Percentiles rank a stretch among this genome's conserved stretches.
phyloP scores from a whole-genome alignment of 2,329 filamentous ascomycete genomes.

The Aspergillus niger region DNA sequence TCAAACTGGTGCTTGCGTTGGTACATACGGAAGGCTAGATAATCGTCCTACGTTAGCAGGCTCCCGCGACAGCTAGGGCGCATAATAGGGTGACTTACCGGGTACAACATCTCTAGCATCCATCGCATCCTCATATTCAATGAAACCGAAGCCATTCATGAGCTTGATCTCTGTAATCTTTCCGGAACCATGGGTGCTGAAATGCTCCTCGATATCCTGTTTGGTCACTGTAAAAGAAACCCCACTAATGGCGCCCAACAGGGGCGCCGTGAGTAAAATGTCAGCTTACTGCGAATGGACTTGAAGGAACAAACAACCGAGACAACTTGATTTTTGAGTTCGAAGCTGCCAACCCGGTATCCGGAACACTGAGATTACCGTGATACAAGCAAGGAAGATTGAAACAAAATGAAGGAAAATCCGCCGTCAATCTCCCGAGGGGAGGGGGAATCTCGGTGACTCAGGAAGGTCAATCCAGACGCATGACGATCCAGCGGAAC shows the following conservation, averaged over 20 bases:
- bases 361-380: not conserved
- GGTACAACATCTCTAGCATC: slow-evolving; percentile 98
- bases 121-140: slow-evolving; percentile 98
- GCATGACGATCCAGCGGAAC: slow-evolving; percentile 19
- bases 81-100: slow-evolving; percentile 62
- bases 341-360: slow-evolving; percentile 22
- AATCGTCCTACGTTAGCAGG: slow-evolving; percentile 22
- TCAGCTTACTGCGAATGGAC: slow-evolving; percentile 32
- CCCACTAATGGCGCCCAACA: slow-evolving; percentile 26
- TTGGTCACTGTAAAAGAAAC: slow-evolving; percentile 75
- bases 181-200: slow-evolving; percentile 91
- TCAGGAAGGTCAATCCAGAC: slow-evolving; percentile 15
- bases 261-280: slow-evolving; percentile 31
- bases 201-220: slow-evolving; percentile 93
- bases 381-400: not conserved
- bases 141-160: slow-evolving; percentile 99
- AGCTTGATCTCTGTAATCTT: slow-evolving; percentile 99
- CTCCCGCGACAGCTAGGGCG: slow-evolving; percentile 10
- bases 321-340: slow-evolving; percentile 16
- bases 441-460: slow-evolving; percentile 8
- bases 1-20: slow-evolving; percentile 61
- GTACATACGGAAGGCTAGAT: slow-evolving; percentile 59
- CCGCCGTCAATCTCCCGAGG: slow-evolving; percentile 5
- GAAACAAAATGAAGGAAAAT: slow-evolving; percentile 11
- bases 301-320: slow-evolving; percentile 24